A percentile compares a stretch with the other conserved stretches of the same genome.
These are phyloP conservation scores for Rubus idaeus DNA, from an alignment of 306 rosid genomes.

Conservation along the genomic window DNA sequence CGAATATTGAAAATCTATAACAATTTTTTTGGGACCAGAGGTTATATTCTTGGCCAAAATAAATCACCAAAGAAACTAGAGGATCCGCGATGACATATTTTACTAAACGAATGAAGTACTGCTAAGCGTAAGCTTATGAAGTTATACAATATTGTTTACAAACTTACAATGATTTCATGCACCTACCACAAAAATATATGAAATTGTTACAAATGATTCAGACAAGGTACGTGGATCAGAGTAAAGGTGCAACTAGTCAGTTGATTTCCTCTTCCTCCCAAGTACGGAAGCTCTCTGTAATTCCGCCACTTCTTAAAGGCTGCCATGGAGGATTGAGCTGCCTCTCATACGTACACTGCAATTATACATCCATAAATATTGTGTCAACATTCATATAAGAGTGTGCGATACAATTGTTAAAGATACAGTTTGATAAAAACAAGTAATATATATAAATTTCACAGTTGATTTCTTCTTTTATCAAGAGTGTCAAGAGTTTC, in stretches of 20 bases:
- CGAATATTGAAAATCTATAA: too few species aligned
- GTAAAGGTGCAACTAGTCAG: constrained; percentile 29
- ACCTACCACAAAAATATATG: constrained; percentile 2
- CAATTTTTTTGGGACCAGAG: too few species aligned
- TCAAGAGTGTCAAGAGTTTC: constrained; percentile 55
- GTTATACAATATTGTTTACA: too few species aligned
- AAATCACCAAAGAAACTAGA: too few species aligned
- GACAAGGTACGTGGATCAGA: constrained; percentile 10
- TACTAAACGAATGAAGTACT: too few species aligned
- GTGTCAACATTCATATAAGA: constrained; percentile 8
- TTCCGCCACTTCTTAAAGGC: constrained; percentile 89
- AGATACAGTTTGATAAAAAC: neutral
- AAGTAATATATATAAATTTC: constrained; percentile 29
- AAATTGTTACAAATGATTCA: constrained; percentile 1
- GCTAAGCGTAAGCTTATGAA: too few species aligned
- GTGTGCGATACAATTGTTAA: constrained; percentile 12
- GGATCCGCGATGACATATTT: too few species aligned
- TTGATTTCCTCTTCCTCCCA: constrained; percentile 76
- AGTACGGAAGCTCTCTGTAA: constrained; percentile 77
- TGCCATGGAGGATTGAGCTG: constrained; percentile 90
- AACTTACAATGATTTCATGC: neutral
- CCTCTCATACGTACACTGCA: constrained; percentile 75
- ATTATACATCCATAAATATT: constrained; percentile 13
- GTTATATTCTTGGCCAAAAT: too few species aligned
- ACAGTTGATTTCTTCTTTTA: too few species aligned